Base-by-base conservation (phyloP, 257 asterid species). In the Leonotis leonurus region DNA sequence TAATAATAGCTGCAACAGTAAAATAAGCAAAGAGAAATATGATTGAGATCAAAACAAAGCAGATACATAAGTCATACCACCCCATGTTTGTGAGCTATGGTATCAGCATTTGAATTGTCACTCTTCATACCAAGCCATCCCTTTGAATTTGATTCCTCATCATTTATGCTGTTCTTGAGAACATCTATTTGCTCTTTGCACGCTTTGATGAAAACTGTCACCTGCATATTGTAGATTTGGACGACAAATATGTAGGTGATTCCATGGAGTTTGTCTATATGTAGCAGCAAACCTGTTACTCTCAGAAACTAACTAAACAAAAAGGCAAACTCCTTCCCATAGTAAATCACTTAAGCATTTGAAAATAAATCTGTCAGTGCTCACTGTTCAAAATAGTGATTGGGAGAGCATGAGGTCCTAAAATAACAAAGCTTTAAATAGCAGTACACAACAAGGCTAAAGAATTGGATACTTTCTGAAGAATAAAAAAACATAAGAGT, bases 171-270 rank as follows among this genome's bases (percentile, higher is more conserved):
- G 65, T 81, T 80, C 70, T 80, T 78, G 37, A 93, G 89, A 60
- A 93, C 83, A 74, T 93, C 97, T 60, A 93, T 93, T 77, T 85
- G 91, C 57, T 93, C 97, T 81, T 89, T 83, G 81, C 99, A 89
- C 18, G 96, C 69, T 83, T 89, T 93, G 52, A 89, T 81, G 69
- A 87, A 93, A 60, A 87, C 62, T 35, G 90, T 78, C 36, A 93
- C 96, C 99, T 93, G 91, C 75, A 66, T 24, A 74, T 30, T 5
- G 52, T 17, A 64, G 35, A 56, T 56, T 26, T 62, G 37, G 30
- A 32, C 16, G 50, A 51, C 33, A 17, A 62, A 58, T 18, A 43
- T 14, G 55, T 35, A 24, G 65, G 56, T 18, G 41, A 48, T 10
- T 16, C 37, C 37, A 9, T 20, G 22, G 61, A 14, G 25, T 45